Evolutionary conservation across 1,139 yeast species (phyloP), one percentile per base, ranked within the genome.

Genomic region (Debaryomyces fabryi): DNA sequence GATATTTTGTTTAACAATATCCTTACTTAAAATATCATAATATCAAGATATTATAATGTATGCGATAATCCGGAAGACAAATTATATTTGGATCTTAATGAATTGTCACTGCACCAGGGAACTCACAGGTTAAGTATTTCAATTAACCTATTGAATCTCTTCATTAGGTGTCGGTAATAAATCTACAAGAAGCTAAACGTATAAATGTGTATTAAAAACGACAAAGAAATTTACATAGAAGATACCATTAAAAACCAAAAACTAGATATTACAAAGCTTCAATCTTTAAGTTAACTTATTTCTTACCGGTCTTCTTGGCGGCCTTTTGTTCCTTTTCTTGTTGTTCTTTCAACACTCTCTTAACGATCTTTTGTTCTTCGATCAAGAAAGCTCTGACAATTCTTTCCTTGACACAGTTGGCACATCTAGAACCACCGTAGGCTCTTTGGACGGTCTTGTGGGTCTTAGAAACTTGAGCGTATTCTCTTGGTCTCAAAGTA

Each of bases 361-460:
- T 93, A 75, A 93, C 99, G 65, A 93, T 90, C 89, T 92, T 93
- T 84, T 93, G 98, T 83, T 93, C 99, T 83, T 93, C 98, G 67
- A 93, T 89, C 77, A 93, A 87, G 90, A 93, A 93, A 74, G 98
- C 97, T 84, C 98, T 92, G 76, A 92, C 91, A 69, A 93, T 86
- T 86, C 97, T 89, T 80, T 91, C 96, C 86, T 90, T 91, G 73
- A 92, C 97, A 83, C 97, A 89, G 89, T 86, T 87, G 71, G 96
- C 96, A 82, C 97, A 91, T 84, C 95, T 85, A 70, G 96, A 86
- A 77, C 99, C 99, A 83, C 99, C 99, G 92, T 93, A 93, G 70
- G 97, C 92, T 86, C 99, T 93, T 76, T 92, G 92, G 67, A 93
- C 99, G 64, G 97, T 88, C 86, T 93, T 92, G 85, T 88, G 89